Percentiles rank a stretch among this genome's conserved stretches.
These are phyloP conservation scores for Stentor coeruleus DNA, from an alignment of 73 alveolate genomes.

Conservation along the genomic window DNA sequence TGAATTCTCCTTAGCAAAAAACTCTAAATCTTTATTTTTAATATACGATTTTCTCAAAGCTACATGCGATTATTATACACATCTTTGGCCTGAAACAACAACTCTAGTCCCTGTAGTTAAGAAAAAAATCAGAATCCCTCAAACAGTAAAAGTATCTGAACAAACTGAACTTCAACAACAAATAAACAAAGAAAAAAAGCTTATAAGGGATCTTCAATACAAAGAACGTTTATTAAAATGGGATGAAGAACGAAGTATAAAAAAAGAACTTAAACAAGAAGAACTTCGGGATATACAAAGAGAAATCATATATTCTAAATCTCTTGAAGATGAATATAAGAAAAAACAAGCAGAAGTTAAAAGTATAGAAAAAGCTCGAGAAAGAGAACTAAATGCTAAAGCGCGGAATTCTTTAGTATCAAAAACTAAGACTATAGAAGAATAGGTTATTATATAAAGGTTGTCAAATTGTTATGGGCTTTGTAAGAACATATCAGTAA, in stretches of 20 bases:
- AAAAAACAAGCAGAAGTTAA: neutral
- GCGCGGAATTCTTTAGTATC: too few relatives aligned
- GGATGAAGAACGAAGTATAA: neutral
- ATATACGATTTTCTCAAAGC: too few relatives aligned
- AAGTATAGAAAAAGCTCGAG: too few relatives aligned
- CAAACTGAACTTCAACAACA: neutral
- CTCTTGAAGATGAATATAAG: neutral
- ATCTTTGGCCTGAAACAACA: neutral
- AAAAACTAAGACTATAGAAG: too few relatives aligned
- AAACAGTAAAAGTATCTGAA: neutral
- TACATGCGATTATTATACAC: neutral
- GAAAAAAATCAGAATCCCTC: neutral
- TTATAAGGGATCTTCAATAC: neutral
- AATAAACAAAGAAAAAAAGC: neutral
- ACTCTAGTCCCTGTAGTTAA: neutral
- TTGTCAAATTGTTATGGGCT: too few relatives aligned
- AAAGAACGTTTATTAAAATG: neutral
- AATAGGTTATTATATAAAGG: too few relatives aligned
- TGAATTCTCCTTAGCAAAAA: too few relatives aligned
- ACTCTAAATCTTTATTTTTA: too few relatives aligned
- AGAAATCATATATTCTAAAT: neutral
- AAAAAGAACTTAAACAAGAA: slow-evolving; percentile 1
- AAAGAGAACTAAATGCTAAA: too few relatives aligned
- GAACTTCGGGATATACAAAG: neutral
- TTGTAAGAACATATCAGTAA: slow-evolving; percentile 1